These are phyloP conservation scores for Apiospora marii DNA, from an alignment of 2,329 filamentous ascomycete genomes.

Conservation along the genomic window DNA sequence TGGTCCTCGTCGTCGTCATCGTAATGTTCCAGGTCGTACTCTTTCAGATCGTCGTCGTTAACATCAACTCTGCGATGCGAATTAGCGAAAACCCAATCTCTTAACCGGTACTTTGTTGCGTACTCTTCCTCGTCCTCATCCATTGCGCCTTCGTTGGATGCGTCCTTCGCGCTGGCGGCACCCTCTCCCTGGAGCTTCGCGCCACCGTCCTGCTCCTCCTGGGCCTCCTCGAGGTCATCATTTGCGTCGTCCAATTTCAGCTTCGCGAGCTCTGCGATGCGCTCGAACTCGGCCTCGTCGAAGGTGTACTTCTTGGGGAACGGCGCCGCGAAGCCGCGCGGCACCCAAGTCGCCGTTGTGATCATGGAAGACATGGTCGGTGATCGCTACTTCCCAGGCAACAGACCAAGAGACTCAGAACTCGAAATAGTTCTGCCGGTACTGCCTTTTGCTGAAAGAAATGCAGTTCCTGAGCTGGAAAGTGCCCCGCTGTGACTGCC, in stretches of 20 bases:
- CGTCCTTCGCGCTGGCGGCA: constrained; percentile 31
- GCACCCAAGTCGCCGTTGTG: constrained; percentile 78
- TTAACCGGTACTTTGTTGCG: constrained; percentile 2
- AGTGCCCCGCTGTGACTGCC: constrained; percentile 33
- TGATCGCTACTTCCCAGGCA: constrained; percentile 29
- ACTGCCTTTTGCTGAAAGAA: constrained; percentile 26
- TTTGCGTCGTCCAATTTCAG: constrained; percentile 91
- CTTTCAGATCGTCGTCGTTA: constrained; percentile 87
- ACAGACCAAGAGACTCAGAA: not conserved
- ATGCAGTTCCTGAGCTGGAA: not conserved
- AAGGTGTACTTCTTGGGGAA: constrained; percentile 80
- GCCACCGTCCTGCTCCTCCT: constrained; percentile 49
- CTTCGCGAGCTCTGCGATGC: constrained; percentile 77
- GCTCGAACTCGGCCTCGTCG: constrained; percentile 77
- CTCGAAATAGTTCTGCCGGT: not conserved
- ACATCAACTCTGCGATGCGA: constrained; percentile 52
- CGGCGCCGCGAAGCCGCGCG: constrained; percentile 77
- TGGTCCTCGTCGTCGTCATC: constrained; percentile 77
- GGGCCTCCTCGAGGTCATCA: constrained; percentile 80
- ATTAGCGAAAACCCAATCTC: constrained; percentile 2
- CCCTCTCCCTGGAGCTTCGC: constrained; percentile 33
- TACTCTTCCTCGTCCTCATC: not conserved
- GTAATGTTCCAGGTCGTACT: constrained; percentile 96
- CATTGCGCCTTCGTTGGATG: constrained; percentile 34
- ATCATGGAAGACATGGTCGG: constrained; percentile 72